These are phyloP conservation scores for Pseudogymnoascus sp. DNA, from an alignment of 2,329 filamentous ascomycete genomes.

Conservation along the genomic window DNA sequence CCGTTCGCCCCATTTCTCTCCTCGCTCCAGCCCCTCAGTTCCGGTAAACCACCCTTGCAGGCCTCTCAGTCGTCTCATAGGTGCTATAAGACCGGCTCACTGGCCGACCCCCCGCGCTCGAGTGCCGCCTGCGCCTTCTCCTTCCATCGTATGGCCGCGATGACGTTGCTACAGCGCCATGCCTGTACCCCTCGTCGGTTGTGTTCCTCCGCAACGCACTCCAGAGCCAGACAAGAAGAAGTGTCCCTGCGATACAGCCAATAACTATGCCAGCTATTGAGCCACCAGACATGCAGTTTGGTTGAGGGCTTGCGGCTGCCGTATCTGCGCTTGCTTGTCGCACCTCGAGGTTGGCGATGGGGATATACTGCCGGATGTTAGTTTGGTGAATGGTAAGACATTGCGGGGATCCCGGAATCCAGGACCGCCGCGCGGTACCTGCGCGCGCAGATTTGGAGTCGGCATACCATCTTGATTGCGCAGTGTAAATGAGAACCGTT, in stretches of 20 bases:
- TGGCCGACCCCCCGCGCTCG: background rate
- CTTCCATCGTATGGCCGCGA: background rate
- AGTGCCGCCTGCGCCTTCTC: background rate
- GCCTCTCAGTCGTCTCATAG: background rate
- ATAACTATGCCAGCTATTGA: conserved; percentile 9
- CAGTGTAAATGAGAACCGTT: background rate
- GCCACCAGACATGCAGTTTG: conserved; percentile 6
- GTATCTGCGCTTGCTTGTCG: background rate
- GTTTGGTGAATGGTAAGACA: background rate
- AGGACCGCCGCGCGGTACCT: background rate
- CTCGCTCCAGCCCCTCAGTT: background rate
- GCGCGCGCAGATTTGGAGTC: background rate
- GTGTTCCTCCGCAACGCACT: background rate
- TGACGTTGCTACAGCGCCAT: background rate
- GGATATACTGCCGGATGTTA: background rate
- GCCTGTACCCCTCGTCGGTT: background rate
- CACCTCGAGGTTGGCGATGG: conserved; percentile 5
- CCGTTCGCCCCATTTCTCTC: background rate
- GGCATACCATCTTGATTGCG: background rate
- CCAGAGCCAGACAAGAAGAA: conserved; percentile 6
- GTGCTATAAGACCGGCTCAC: conserved; percentile 2
- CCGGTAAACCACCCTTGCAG: background rate
- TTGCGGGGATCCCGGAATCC: background rate
- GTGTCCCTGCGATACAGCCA: conserved; percentile 8
- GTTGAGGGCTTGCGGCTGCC: conserved; percentile 2